Base-by-base conservation (phyloP, 139 green algal genomes). In the Coelastrella sp. region DNA sequence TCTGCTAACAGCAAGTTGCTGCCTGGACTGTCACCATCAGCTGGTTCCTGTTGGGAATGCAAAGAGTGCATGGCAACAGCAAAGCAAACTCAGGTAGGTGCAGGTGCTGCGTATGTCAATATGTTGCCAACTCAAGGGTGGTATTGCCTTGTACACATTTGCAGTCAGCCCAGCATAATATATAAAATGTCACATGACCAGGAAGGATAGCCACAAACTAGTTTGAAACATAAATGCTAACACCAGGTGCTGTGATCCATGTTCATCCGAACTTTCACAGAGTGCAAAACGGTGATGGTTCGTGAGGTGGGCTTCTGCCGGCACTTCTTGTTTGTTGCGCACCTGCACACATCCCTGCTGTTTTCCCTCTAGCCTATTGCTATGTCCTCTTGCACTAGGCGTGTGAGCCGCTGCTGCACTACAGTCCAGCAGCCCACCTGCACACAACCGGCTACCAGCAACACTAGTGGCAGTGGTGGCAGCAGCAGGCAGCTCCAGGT, bases 401-500 rank as follows among this genome's bases (percentile, higher is more conserved):
- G 19, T 9, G 22, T 85, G 80, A 15, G 58, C 80, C 24, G 11
- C 78, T 84, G 78, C 25, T 84, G 78, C 78, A 84, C 49, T 61
- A 68, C 22, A 58, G 78, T 49, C 56, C 68, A 76, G 68, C 68
- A 76, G 68, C 68, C 15, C 68, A 76, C 68, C 68, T 76, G 68
- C 68, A 27, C n/a, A 75, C n/a, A 76, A 6, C 68, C 68, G 68
- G 19, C 68, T 76, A 76, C 68, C 68, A 76, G 19, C 68, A 25
- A 25, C 68, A 76, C 15, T 25, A 76, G 68, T 76, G 19, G 68
- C 19, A 24, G 68, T 76, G 68, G 68, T 76, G 68, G 68, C 68
- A n/a, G 68, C 68, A 76, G 68, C 68, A 76, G 68, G 68, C 68
- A 76, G 68, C 68, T 76, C 68, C 68, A 76, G 19, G 19, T 76